Evolutionary conservation across 1,284 basidiomycete species (phyloP).

Genomic region (Marasmius fiardii): DNA sequence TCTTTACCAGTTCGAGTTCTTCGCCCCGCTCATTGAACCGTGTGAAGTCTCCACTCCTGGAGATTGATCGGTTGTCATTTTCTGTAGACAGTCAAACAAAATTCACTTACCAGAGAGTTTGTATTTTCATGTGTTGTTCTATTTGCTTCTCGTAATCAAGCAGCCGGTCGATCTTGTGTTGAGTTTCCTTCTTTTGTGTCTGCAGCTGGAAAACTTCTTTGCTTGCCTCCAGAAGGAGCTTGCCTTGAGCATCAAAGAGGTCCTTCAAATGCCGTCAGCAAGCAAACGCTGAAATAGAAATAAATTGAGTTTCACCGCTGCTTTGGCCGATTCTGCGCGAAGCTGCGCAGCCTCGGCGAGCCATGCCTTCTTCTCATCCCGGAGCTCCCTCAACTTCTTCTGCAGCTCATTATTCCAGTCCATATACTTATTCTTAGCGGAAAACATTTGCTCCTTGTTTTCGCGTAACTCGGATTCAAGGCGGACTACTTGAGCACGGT

Average conservation of each 20-base stretch:
- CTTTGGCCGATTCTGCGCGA: conserved; percentile 62
- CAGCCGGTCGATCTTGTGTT: conserved; percentile 70
- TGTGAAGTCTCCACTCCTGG: conserved; percentile 70
- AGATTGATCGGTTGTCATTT: conserved; percentile 9
- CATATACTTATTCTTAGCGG: conserved; percentile 62
- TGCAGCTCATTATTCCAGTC: conserved; percentile 73
- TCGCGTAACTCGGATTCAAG: conserved; percentile 62
- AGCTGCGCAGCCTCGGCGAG: conserved; percentile 56
- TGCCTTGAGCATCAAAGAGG: conserved; percentile 63
- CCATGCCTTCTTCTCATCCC: conserved; percentile 70
- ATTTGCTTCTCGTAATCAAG: conserved; percentile 73
- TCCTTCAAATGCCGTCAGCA: conserved; percentile 38
- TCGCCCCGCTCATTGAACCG: conserved; percentile 64
- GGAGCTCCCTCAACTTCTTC: conserved; percentile 60
- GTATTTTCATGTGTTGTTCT: conserved; percentile 65
- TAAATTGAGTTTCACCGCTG: conserved; percentile 38
- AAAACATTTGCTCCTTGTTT: conserved; percentile 60
- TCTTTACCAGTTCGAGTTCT: conserved; percentile 51
- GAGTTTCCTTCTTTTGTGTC: conserved; percentile 65
- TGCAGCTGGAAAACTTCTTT: conserved; percentile 58
- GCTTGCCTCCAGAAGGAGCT: conserved; percentile 58
- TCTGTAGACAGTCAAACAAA: not conserved
- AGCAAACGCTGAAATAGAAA: not conserved
- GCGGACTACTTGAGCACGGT: conserved; percentile 57
- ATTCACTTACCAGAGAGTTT: conserved; percentile 62